Percentiles rank a stretch among this genome's conserved stretches.
These are phyloP conservation scores for Polygonum aviculare DNA, from an alignment of 148 eudicot genomes.

Conservation along the genomic window DNA sequence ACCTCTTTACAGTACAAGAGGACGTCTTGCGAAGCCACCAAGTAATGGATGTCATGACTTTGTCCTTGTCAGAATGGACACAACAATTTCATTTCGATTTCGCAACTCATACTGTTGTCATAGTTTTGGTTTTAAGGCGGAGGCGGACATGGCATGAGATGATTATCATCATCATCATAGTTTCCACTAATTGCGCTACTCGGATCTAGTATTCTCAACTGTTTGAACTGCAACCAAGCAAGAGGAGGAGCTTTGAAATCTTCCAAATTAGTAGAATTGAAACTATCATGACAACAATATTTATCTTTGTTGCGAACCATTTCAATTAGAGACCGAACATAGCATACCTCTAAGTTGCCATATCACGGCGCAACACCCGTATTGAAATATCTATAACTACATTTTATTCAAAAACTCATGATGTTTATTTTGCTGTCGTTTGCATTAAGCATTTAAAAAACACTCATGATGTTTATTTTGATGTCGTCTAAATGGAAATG, in stretches of 20 bases:
- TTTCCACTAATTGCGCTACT: too few relatives aligned
- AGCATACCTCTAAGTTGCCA: constrained; percentile 14
- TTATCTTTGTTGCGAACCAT: not conserved
- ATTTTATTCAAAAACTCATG: too few relatives aligned
- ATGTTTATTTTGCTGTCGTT: too few relatives aligned
- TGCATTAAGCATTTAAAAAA: too few relatives aligned
- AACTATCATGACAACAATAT: too few relatives aligned
- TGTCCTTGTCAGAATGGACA: not conserved
- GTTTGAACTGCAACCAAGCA: not conserved
- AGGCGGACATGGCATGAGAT: not conserved
- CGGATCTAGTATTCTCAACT: not conserved
- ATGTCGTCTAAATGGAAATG: too few relatives aligned
- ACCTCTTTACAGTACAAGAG: not conserved
- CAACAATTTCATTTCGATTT: not conserved
- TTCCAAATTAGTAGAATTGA: not conserved
- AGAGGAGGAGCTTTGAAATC: not conserved
- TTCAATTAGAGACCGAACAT: constrained; percentile 12
- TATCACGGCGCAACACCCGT: constrained; percentile 32
- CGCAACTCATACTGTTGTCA: not conserved
- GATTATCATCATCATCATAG: too few relatives aligned
- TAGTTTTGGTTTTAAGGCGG: too few relatives aligned
- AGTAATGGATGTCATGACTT: not conserved
- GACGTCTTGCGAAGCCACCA: not conserved
- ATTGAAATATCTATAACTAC: too few relatives aligned
- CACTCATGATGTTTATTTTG: too few relatives aligned